A percentile compares a stretch with the other conserved stretches of the same genome.
These are phyloP conservation scores for Hyaloperonospora brassicae DNA, from an alignment of 352 stramenopile genomes.

Conservation along the genomic window DNA sequence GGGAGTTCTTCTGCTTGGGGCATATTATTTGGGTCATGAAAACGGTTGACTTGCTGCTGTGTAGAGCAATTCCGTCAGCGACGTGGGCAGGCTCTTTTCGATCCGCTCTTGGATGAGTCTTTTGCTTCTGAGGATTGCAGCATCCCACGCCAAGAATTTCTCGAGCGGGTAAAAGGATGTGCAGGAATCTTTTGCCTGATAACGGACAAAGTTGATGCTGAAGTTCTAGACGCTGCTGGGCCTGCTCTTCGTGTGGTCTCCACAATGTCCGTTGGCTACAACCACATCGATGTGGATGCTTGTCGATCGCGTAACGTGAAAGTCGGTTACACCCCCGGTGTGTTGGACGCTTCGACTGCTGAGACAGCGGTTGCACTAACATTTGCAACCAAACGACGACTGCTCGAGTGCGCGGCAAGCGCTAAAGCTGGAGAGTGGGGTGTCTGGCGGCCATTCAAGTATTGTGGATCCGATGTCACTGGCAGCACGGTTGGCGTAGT, in stretches of 20 bases:
- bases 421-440: conserved; percentile 66
- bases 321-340: conserved; percentile 79
- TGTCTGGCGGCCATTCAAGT: conserved; percentile 75
- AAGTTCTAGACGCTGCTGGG: conserved; percentile 49
- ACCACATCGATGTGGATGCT: conserved; percentile 85
- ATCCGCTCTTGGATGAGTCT: conserved; percentile 18
- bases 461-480: conserved; percentile 64
- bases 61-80: conserved; percentile 31
- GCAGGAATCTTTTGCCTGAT: conserved; percentile 58
- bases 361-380: conserved; percentile 68
- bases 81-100: conserved; percentile 15
- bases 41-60: neutral
- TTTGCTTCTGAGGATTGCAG: conserved; percentile 26
- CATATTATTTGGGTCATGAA: neutral
- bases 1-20: neutral
- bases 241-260: conserved; percentile 55
- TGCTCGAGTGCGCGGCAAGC: conserved; percentile 65
- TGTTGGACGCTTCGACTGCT: conserved; percentile 75
- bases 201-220: conserved; percentile 62
- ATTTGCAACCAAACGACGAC: conserved; percentile 49
- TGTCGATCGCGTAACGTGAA: conserved; percentile 56
- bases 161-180: conserved; percentile 39
- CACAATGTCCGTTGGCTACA: conserved; percentile 87
- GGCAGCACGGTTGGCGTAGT: conserved; percentile 73
- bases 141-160: conserved; percentile 41